Evolutionary conservation across 805 yeast genomes (phyloP).

Genomic region (Candida sithepensis): DNA sequence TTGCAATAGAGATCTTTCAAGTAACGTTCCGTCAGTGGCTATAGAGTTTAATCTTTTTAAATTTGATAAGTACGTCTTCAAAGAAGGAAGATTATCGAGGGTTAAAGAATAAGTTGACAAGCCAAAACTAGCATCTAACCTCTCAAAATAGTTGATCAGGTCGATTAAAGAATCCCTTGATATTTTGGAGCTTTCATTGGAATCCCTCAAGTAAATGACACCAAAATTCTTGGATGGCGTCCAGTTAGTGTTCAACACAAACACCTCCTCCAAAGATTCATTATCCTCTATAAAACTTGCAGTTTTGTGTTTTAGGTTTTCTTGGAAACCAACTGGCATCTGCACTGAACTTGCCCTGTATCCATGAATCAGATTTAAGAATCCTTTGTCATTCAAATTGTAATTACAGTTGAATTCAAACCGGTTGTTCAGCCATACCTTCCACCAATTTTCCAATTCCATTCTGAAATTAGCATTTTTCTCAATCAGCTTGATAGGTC

Average conservation of each 20-base stretch:
- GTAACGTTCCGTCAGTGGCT: conserved; percentile 19
- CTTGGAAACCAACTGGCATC: conserved; percentile 28
- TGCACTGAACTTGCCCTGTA: conserved; percentile 27
- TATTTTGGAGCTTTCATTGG: conserved; percentile 13
- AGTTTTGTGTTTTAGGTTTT: conserved; percentile 24
- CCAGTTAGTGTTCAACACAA: conserved; percentile 29
- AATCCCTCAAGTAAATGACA: conserved; percentile 18
- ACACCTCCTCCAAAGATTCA: conserved; percentile 17
- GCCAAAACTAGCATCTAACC: conserved; percentile 23
- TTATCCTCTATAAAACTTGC: conserved; percentile 7
- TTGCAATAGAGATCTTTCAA: conserved; percentile 27
- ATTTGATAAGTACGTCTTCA: conserved; percentile 16
- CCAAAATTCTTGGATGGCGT: conserved; percentile 32
- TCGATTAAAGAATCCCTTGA: conserved; percentile 17
- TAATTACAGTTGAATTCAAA: conserved; percentile 25
- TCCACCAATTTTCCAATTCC: conserved; percentile 35
- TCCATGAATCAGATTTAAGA: conserved; percentile 29
- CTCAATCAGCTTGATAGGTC: conserved; percentile 20
- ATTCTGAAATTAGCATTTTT: conserved; percentile 8
- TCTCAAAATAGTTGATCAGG: conserved; percentile 24
- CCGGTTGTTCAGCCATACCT: conserved; percentile 30
- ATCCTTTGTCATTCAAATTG: conserved; percentile 31
- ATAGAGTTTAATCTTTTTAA: conserved; percentile 18
- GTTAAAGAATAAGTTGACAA: conserved; percentile 25
- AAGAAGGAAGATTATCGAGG: conserved; percentile 24